phyloP scores from a whole-genome alignment of 306 rosid genomes.

The Acacia melanoxylon region DNA sequence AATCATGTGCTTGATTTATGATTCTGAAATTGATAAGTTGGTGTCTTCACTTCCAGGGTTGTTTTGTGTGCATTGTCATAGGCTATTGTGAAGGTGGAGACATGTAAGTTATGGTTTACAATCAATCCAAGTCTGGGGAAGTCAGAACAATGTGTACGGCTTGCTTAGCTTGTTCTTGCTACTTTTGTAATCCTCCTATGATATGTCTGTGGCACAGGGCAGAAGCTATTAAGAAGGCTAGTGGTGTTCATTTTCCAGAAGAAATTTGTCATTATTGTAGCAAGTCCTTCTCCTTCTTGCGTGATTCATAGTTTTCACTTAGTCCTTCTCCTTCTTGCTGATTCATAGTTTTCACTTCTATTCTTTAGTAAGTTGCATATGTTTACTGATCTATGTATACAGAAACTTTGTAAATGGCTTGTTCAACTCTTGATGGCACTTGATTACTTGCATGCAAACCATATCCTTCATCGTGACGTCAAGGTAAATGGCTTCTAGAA shows the following conservation, averaged over 20 bases:
- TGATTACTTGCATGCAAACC: slow-evolving; percentile 84
- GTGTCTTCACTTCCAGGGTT: slow-evolving; percentile 65
- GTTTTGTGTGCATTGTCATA: slow-evolving; percentile 91
- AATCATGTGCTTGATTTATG: slow-evolving; percentile 29
- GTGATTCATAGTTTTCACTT: too few species aligned
- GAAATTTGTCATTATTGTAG: slow-evolving; percentile 55
- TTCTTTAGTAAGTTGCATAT: slow-evolving; percentile 2
- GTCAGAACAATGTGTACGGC: slow-evolving; percentile 7
- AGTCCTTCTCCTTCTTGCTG: not conserved
- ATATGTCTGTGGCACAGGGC: slow-evolving; percentile 60
- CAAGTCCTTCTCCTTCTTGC: not conserved
- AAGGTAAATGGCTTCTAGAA: too few species aligned
- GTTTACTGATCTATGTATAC: slow-evolving; percentile 20
- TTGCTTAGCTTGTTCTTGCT: slow-evolving; percentile 23
- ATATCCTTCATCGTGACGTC: too few species aligned
- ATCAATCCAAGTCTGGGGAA: slow-evolving; percentile 21
- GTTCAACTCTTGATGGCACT: slow-evolving; percentile 96
- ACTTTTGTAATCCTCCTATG: slow-evolving; percentile 18
- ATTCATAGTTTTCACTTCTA: slow-evolving; percentile 24
- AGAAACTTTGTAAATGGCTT: slow-evolving; percentile 97
- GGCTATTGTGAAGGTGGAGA: slow-evolving; percentile 98
- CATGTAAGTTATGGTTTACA: slow-evolving; percentile 45
- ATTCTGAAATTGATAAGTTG: slow-evolving; percentile 26
- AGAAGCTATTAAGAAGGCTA: slow-evolving; percentile 75
- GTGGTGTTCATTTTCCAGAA: slow-evolving; percentile 70